Percentiles rank a stretch among this genome's conserved stretches.
Evolutionary conservation across 2,329 filamentous ascomycete genomes (phyloP).

Genomic region (Venturia oleaginea): DNA sequence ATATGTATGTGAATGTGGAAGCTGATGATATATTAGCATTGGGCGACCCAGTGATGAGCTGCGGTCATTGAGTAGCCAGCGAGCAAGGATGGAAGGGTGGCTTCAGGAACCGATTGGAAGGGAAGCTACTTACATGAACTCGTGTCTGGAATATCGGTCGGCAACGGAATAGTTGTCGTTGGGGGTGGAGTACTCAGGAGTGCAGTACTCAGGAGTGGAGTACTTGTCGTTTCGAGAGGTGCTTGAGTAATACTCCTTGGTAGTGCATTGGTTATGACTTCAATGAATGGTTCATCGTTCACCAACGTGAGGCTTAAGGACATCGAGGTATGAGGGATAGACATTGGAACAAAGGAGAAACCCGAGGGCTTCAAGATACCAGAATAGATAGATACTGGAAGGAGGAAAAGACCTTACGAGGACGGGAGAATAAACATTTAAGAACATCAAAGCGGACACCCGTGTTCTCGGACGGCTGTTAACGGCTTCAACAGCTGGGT

Average conservation of each 20-base stretch:
- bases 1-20: neutral
- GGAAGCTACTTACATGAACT: neutral
- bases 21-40: neutral
- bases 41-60: neutral
- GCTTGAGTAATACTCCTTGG: too few relatives aligned
- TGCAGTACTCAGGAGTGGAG: too few relatives aligned
- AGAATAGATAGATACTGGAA: too few relatives aligned
- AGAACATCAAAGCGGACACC: neutral
- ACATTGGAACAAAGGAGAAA: neutral
- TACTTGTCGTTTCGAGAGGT: too few relatives aligned
- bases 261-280: too few relatives aligned
- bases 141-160: neutral
- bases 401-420: neutral
- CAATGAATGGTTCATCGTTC: too few relatives aligned
- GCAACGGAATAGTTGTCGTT: neutral
- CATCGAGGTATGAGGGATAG: too few relatives aligned
- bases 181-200: neutral
- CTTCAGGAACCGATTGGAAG: neutral
- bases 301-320: too few relatives aligned
- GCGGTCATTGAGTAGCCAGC: neutral
- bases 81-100: neutral
- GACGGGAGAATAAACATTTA: neutral
- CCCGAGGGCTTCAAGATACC: neutral
- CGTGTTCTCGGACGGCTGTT: neutral
- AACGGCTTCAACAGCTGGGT: neutral